These are phyloP conservation scores for Volvox carteri DNA, from an alignment of 163 green algal species.

Conservation along the genomic window DNA sequence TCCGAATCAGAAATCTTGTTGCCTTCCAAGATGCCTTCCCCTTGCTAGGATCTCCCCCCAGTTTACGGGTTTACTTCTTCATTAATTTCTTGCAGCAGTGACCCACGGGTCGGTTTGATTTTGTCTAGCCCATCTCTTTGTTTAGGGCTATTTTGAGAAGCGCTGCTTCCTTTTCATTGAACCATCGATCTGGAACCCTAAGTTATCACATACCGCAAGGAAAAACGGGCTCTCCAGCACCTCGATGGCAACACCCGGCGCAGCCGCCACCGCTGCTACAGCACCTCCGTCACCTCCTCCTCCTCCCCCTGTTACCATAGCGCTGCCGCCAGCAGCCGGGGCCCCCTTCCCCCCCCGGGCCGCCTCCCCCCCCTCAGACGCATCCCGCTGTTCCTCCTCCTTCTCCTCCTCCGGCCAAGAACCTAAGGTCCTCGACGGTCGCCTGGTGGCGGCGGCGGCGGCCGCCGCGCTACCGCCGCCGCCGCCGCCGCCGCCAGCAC, in stretches of 20 bases:
- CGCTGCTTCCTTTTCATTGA: not conserved
- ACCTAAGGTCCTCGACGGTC: too few species aligned
- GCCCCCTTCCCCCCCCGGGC: not conserved
- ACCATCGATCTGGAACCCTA: not conserved
- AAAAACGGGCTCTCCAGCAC: constrained; percentile 30
- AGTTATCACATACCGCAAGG: not conserved
- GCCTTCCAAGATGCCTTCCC: too few species aligned
- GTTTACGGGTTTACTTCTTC: not conserved
- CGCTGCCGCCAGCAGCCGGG: too few species aligned
- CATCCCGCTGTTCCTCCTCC: not conserved
- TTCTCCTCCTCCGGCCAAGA: not conserved
- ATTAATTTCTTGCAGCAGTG: too few species aligned
- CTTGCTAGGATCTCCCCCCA: not conserved
- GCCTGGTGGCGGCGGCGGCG: not conserved
- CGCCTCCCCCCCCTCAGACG: not conserved
- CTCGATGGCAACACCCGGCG: not conserved
- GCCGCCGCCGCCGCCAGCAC: not conserved
- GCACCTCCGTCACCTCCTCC: not conserved
- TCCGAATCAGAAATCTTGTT: too few species aligned
- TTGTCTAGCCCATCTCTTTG: not conserved
- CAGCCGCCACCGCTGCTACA: not conserved
- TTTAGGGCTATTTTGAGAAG: not conserved
- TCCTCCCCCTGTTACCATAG: too few species aligned
- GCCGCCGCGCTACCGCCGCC: not conserved
- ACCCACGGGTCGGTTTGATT: not conserved